Evolutionary conservation across 2,329 filamentous ascomycete species (phyloP).

Genomic region (Dactylella cylindrospora): DNA sequence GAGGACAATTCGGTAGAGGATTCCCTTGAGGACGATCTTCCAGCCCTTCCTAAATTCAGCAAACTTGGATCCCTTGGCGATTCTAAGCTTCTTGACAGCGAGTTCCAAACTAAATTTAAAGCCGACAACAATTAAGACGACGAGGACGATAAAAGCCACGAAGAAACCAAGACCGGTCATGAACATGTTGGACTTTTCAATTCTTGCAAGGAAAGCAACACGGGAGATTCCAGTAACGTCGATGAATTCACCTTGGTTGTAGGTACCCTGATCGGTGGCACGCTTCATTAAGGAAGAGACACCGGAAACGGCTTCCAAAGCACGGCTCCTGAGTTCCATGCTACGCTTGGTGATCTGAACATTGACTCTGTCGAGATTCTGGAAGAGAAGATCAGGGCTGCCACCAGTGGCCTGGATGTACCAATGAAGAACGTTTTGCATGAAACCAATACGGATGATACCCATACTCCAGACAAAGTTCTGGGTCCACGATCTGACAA

Average conservation of each 20-base stretch:
- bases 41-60: slow-evolving; percentile 92
- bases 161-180: slow-evolving; percentile 89
- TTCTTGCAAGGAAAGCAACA: slow-evolving; percentile 79
- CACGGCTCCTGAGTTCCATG: slow-evolving; percentile 49
- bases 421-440: slow-evolving; percentile 89
- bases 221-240: slow-evolving; percentile 80
- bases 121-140: slow-evolving; percentile 68
- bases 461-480: slow-evolving; percentile 99
- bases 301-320: slow-evolving; percentile 57
- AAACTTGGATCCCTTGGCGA: slow-evolving; percentile 77
- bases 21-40: slow-evolving; percentile 88
- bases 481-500: slow-evolving; percentile 90
- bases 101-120: slow-evolving; percentile 83
- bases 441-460: slow-evolving; percentile 81
- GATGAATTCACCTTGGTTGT: slow-evolving; percentile 50
- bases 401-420: slow-evolving; percentile 93
- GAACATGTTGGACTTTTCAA: slow-evolving; percentile 90
- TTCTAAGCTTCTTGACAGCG: slow-evolving; percentile 71
- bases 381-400: slow-evolving; percentile 74
- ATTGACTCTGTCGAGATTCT: slow-evolving; percentile 71
- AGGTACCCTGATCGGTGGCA: slow-evolving; percentile 30
- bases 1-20: slow-evolving; percentile 83
- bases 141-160: slow-evolving; percentile 75
- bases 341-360: slow-evolving; percentile 76
- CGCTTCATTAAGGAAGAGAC: slow-evolving; percentile 47